These are phyloP conservation scores for Amanita exitialis DNA, from an alignment of 768 basidiomycete species.

Conservation along the genomic window DNA sequence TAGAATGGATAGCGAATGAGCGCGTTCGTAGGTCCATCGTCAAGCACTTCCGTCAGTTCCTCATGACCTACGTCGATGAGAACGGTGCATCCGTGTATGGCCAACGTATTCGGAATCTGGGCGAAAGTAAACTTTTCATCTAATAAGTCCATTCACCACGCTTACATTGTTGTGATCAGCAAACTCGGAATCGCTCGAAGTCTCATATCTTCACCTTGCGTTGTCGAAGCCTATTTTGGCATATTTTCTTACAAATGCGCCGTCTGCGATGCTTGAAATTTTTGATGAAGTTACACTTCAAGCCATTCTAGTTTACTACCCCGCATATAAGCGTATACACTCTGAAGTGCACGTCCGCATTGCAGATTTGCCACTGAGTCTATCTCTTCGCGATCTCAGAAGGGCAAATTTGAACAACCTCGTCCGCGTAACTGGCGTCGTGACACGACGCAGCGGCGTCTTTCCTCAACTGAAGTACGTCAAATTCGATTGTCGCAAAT, in stretches of 20 bases:
- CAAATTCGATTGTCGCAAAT: slow-evolving; percentile 96
- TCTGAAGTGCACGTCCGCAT: slow-evolving; percentile 97
- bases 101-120: slow-evolving; percentile 83
- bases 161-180: slow-evolving; percentile 35
- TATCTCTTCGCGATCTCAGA: slow-evolving; percentile 88
- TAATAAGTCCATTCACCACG: not conserved
- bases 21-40: slow-evolving; percentile 85
- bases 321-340: slow-evolving; percentile 93
- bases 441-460: slow-evolving; percentile 90
- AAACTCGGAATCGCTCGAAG: slow-evolving; percentile 95
- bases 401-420: slow-evolving; percentile 90
- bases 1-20: slow-evolving; percentile 95
- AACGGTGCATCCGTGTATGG: slow-evolving; percentile 90
- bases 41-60: slow-evolving; percentile 88
- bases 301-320: slow-evolving; percentile 92
- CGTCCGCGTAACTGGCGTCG: slow-evolving; percentile 91
- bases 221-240: slow-evolving; percentile 90
- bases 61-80: slow-evolving; percentile 94
- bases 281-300: slow-evolving; percentile 94
- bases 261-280: slow-evolving; percentile 83
- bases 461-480: slow-evolving; percentile 99
- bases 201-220: slow-evolving; percentile 93
- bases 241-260: slow-evolving; percentile 95
- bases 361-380: slow-evolving; percentile 82
- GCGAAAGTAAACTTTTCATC: slow-evolving; percentile 65